Evolutionary conservation across 176 grass and related monocot species (phyloP).

Genomic region (Otatea glauca): DNA sequence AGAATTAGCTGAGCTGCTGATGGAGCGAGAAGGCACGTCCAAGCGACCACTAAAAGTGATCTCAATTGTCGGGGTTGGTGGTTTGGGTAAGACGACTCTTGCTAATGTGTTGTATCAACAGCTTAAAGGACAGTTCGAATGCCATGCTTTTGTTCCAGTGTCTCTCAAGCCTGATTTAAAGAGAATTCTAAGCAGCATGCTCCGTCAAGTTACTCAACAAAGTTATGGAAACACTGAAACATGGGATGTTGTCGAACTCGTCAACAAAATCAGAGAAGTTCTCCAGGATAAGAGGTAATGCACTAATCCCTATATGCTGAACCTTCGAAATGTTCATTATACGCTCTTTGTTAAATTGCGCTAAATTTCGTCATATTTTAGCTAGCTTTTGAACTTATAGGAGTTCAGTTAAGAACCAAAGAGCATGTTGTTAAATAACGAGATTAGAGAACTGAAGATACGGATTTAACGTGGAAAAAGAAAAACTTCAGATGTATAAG

Average conservation of each 20-base stretch:
- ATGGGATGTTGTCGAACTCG: constrained; percentile 24
- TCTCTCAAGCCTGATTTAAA: constrained; percentile 38
- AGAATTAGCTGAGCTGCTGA: neutral
- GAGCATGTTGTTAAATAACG: too few species aligned
- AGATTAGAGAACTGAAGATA: too few species aligned
- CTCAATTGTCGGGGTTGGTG: constrained; percentile 33
- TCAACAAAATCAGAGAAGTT: constrained; percentile 33
- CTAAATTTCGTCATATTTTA: too few species aligned
- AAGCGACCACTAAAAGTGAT: constrained; percentile 19
- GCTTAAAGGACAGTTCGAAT: neutral
- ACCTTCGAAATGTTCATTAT: too few species aligned
- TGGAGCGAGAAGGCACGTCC: neutral
- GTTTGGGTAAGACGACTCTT: constrained; percentile 43
- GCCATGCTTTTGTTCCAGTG: constrained; percentile 24
- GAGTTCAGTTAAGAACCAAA: too few species aligned
- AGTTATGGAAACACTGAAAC: neutral
- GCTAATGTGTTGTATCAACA: constrained; percentile 28
- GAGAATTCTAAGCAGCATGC: constrained; percentile 27
- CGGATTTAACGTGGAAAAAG: too few species aligned
- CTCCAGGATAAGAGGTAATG: constrained; percentile 32
- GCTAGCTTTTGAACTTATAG: too few species aligned
- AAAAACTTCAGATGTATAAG: too few species aligned
- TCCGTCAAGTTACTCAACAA: constrained; percentile 33
- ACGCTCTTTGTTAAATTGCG: too few species aligned
- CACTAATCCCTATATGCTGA: neutral